phyloP scores from a whole-genome alignment of 1,284 basidiomycete genomes.

The Ustilago tritici region DNA sequence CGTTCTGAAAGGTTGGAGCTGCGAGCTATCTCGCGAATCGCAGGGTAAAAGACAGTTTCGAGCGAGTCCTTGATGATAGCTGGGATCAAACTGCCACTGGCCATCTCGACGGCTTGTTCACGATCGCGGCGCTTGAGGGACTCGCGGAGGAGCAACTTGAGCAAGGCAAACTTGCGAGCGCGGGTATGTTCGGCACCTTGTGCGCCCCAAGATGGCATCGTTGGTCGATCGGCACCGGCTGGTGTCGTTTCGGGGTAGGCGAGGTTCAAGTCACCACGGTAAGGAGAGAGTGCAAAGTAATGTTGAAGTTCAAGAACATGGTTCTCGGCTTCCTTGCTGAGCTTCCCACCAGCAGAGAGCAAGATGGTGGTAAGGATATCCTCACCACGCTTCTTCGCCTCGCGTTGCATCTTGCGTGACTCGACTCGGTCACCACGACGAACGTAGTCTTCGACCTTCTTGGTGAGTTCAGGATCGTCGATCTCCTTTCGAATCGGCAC shows the following conservation, averaged over 20 bases:
- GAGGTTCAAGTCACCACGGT: constrained; percentile 50
- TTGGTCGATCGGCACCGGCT: constrained; percentile 35
- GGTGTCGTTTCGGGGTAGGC: constrained; percentile 64
- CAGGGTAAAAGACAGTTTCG: constrained; percentile 62
- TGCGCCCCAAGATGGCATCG: constrained; percentile 55
- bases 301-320: constrained; percentile 63
- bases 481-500: constrained; percentile 62
- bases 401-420: constrained; percentile 43
- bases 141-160: constrained; percentile 65
- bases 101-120: constrained; percentile 60
- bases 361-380: constrained; percentile 67
- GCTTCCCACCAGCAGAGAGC: constrained; percentile 46
- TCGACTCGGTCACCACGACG: constrained; percentile 61
- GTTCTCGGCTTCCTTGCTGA: constrained; percentile 40
- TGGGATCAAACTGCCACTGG: constrained; percentile 59
- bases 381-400: constrained; percentile 57
- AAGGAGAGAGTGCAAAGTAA: constrained; percentile 63
- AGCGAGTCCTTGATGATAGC: constrained; percentile 66
- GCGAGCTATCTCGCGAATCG: constrained; percentile 55
- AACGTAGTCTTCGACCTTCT: constrained; percentile 66
- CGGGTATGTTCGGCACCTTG: constrained; percentile 46
- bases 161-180: constrained; percentile 65
- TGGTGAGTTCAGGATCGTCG: constrained; percentile 57
- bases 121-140: constrained; percentile 64
- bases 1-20: constrained; percentile 59